phyloP scores from a whole-genome alignment of 2,329 filamentous ascomycete species.

The Colletotrichum lupini region DNA sequence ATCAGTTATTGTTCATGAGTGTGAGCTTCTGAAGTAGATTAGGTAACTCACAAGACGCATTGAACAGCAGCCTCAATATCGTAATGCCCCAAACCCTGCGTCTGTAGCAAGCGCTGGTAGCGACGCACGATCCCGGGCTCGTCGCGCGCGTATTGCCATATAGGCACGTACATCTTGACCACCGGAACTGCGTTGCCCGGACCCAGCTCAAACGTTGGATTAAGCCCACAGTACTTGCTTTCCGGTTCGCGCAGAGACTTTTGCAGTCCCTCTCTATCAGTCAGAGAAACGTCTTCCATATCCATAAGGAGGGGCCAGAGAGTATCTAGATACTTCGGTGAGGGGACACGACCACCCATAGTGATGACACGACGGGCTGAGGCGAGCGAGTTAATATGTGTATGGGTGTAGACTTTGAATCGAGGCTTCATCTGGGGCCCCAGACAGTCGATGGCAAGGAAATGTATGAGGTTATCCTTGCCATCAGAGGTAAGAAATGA shows the following conservation, averaged over 20 bases:
- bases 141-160: constrained; percentile 31
- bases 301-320: neutral
- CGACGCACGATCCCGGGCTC: constrained; percentile 3
- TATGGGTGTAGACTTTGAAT: neutral
- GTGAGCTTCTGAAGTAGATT: neutral
- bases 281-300: neutral
- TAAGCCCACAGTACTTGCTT: neutral
- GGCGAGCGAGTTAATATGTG: neutral
- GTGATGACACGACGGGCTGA: neutral
- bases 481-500: neutral
- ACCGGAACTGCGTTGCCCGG: constrained; percentile 34
- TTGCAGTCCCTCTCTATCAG: neutral
- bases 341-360: neutral
- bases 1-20: neutral
- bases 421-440: constrained; percentile 4
- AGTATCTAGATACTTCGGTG: neutral
- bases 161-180: constrained; percentile 38
- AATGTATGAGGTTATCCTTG: neutral
- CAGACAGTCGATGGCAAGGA: constrained; percentile 16
- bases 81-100: constrained; percentile 6
- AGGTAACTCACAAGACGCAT: neutral
- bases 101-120: constrained; percentile 5
- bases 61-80: neutral
- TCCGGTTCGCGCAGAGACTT: neutral
- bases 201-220: constrained; percentile 37